A percentile compares a stretch with the other conserved stretches of the same genome.
phyloP scores from a whole-genome alignment of 176 grass and related monocot genomes.

The Cenchrus americanus region DNA sequence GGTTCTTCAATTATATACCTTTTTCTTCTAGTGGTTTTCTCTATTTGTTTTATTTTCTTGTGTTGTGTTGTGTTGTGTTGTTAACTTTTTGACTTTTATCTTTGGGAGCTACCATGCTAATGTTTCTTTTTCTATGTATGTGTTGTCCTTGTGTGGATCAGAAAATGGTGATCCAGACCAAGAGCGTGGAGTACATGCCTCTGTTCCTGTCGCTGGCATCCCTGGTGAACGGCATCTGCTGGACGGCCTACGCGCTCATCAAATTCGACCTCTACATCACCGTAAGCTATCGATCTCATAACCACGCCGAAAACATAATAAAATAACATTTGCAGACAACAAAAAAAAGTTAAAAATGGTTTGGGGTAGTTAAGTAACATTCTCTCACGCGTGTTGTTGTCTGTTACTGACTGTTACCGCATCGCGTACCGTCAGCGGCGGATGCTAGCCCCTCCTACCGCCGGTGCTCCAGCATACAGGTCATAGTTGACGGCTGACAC shows the following conservation, averaged over 20 bases:
- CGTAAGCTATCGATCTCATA: slow-evolving; percentile 46
- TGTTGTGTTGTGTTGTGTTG: too few relatives aligned
- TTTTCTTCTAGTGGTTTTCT: neutral
- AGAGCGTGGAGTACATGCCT: slow-evolving; percentile 98
- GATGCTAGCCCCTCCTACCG: too few relatives aligned
- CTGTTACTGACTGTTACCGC: neutral
- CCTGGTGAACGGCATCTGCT: slow-evolving; percentile 86
- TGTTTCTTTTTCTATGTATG: neutral
- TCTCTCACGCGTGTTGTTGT: neutral
- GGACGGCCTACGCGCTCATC: slow-evolving; percentile 95
- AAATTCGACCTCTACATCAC: slow-evolving; percentile 89
- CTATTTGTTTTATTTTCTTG: too few relatives aligned
- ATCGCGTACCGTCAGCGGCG: neutral
- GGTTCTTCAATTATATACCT: neutral
- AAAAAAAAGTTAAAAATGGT: neutral
- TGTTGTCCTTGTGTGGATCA: slow-evolving; percentile 26
- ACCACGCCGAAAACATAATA: too few relatives aligned
- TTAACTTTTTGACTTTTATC: neutral
- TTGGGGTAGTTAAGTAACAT: neutral
- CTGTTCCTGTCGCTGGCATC: slow-evolving; percentile 74
- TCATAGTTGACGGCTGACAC: neutral
- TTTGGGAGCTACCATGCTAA: slow-evolving; percentile 24
- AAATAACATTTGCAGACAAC: too few relatives aligned
- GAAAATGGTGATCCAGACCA: slow-evolving; percentile 98
- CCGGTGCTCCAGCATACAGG: neutral